A percentile compares a stretch with the other conserved stretches of the same genome.
Conservation (phyloP, 2,329 filamentous ascomycete genomes). For the Zymoseptoria tritici region DNA sequence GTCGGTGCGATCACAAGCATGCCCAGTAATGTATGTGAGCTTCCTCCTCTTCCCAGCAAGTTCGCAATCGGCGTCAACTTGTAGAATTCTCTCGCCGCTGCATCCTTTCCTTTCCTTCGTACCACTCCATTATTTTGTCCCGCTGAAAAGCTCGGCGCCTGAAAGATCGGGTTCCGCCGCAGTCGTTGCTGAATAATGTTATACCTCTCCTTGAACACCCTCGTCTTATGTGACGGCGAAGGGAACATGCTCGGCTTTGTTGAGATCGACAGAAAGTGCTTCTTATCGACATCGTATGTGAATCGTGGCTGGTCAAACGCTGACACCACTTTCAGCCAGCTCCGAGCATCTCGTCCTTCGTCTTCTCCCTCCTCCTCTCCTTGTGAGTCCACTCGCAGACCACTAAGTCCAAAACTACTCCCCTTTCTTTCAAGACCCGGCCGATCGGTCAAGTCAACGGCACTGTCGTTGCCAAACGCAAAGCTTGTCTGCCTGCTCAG, state of each 20-base stretch:
- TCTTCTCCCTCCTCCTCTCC: constrained; percentile 52
- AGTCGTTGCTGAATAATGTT: constrained; percentile 88
- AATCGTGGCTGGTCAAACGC: constrained; percentile 81
- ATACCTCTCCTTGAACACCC: constrained; percentile 81
- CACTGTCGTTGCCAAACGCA: constrained; percentile 46
- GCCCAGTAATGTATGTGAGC: constrained; percentile 77
- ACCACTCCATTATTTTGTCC: constrained; percentile 34
- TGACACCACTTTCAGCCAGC: constrained; percentile 75
- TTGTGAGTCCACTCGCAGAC: constrained; percentile 39
- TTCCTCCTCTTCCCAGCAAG: constrained; percentile 69
- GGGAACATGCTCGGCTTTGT: constrained; percentile 51
- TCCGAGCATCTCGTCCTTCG: constrained; percentile 58
- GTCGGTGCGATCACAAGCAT: constrained; percentile 74
- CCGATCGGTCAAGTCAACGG: constrained; percentile 18
- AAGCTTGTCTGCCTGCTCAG: constrained; percentile 59
- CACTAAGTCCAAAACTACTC: constrained; percentile 54
- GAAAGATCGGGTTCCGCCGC: constrained; percentile 87
- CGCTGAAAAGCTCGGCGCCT: constrained; percentile 66
- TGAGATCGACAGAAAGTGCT: constrained; percentile 71
- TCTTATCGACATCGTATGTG: constrained; percentile 70
- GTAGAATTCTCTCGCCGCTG: constrained; percentile 62
- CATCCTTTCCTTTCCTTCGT: constrained; percentile 30
- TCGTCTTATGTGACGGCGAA: constrained; percentile 70
- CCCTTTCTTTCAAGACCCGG: constrained; percentile 48
- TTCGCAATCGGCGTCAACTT: constrained; percentile 82